Conservation (phyloP, 2,329 filamentous ascomycete species). For the Sodiomyces alkalinus region DNA sequence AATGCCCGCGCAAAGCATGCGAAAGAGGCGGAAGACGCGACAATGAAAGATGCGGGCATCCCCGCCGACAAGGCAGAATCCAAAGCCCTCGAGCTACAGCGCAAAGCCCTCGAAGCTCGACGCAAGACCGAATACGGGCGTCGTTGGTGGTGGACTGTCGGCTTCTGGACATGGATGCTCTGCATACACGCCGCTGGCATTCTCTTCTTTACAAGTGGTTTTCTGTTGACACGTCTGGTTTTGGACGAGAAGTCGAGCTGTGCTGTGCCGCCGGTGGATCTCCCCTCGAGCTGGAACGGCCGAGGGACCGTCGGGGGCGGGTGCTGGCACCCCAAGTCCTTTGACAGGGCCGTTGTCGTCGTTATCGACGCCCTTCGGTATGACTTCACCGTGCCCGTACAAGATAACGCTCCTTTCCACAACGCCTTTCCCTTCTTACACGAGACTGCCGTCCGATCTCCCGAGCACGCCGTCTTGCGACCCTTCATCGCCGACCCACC, state of each 20-base stretch:
- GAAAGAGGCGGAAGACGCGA: constrained; percentile 27
- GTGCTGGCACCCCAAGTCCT: constrained; percentile 93
- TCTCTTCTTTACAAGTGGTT: constrained; percentile 87
- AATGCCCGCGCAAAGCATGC: constrained; percentile 37
- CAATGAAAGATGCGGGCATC: constrained; percentile 10
- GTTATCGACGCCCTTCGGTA: constrained; percentile 90
- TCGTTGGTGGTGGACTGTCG: constrained; percentile 42
- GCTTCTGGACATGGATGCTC: constrained; percentile 56
- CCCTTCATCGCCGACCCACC: constrained; percentile 97
- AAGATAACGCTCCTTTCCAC: constrained; percentile 50
- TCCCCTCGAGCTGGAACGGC: constrained; percentile 20
- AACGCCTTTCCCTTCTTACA: constrained; percentile 79
- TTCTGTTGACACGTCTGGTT: constrained; percentile 75
- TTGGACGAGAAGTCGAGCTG: constrained; percentile 65
- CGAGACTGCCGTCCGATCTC: constrained; percentile 59
- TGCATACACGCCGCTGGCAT: constrained; percentile 67
- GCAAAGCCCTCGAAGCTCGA: constrained; percentile 29
- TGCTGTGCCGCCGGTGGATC: constrained; percentile 48
- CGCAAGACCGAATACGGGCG: constrained; percentile 34
- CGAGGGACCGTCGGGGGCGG: constrained; percentile 40
- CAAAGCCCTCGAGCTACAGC: constrained; percentile 26
- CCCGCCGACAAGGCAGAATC: constrained; percentile 16
- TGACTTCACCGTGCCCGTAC: constrained; percentile 82
- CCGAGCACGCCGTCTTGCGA: constrained; percentile 72
- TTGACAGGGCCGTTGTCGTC: constrained; percentile 80